Evolutionary conservation across 495 filamentous ascomycete genomes (phyloP), one percentile per base, ranked within the genome.

Genomic region (Podospora pseudoanserina): DNA sequence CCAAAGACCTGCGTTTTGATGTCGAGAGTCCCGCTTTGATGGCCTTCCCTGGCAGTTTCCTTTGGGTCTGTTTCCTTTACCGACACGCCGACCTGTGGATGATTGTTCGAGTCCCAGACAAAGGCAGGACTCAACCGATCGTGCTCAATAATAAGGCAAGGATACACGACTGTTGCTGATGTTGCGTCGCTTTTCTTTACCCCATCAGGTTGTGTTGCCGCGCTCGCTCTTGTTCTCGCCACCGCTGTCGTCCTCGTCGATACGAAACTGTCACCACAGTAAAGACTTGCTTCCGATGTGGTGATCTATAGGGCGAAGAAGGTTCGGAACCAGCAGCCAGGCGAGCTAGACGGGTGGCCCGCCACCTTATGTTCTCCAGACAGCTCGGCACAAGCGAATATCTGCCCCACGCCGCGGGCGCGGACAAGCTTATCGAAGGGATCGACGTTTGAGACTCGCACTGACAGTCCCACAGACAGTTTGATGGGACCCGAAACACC

Each of bases 401-500:
- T n/a, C 67, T 58, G 56, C 34, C 54, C 19, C 55, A 55, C 60
- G 70, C 60, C 32, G 67, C 60, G 1, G 9, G 5, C 9, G 9
- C 6, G 39, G 39, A 49, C 65, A 64, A 69, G 67, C 65, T 67
- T 71, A 67, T 70, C 64, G 64, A 69, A 65, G 70, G 70, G 75
- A 77, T 77, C 73, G 75, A 73, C 75, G 75, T 75, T 75, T 75
- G 75, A 77, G 70, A 68, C 66, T 75, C 71, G 73, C 75, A 77
- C 71, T 72, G 73, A 75, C 75, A 64, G 71, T 64, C 63, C 73
- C 68, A 72, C 69, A 64, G 64, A 68, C 61, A 65, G 70, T 32
- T 70, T 65, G 68, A 74, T 49, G 69, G 72, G 70, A 72, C 65
- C 68, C 75, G 73, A 77, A 75, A 75, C 75, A 69, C 71, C 63